Evolutionary conservation across 148 eudicot genomes (phyloP).

Genomic region (Chenopodium album): DNA sequence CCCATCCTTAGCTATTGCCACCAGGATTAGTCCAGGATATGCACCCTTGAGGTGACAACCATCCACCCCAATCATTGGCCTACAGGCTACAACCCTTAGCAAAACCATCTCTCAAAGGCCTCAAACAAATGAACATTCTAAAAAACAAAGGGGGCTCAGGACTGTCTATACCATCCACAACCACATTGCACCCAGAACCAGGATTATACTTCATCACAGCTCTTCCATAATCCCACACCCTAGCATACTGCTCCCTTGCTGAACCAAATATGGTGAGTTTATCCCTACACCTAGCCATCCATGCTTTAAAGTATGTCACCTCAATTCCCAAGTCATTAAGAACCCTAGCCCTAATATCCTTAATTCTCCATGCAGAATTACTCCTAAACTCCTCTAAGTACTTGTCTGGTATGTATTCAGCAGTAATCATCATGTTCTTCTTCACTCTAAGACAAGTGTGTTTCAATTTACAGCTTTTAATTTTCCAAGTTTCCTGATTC

Average conservation of each 20-base stretch:
- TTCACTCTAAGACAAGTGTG: background rate
- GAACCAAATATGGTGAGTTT: background rate
- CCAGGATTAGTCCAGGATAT: background rate
- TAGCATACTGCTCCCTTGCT: background rate
- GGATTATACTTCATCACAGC: background rate
- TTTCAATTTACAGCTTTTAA: background rate
- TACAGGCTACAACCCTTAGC: background rate
- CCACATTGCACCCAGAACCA: background rate
- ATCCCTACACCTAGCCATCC: background rate
- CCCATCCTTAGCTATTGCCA: background rate
- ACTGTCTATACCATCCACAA: background rate
- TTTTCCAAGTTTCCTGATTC: background rate
- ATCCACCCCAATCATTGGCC: background rate
- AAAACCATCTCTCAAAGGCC: background rate
- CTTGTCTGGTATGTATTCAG: too few species aligned
- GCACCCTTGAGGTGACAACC: background rate
- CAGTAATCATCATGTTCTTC: background rate
- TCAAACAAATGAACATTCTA: background rate
- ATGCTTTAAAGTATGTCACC: background rate
- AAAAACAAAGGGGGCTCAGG: background rate
- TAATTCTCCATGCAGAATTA: background rate
- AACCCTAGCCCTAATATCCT: background rate
- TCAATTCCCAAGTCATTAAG: background rate
- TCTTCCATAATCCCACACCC: conserved; percentile 8
- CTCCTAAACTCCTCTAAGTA: background rate